A percentile compares a stretch with the other conserved stretches of the same genome.
Conservation (phyloP, 78 protist genomes). For the Dictyostelium brefeldianum region DNA sequence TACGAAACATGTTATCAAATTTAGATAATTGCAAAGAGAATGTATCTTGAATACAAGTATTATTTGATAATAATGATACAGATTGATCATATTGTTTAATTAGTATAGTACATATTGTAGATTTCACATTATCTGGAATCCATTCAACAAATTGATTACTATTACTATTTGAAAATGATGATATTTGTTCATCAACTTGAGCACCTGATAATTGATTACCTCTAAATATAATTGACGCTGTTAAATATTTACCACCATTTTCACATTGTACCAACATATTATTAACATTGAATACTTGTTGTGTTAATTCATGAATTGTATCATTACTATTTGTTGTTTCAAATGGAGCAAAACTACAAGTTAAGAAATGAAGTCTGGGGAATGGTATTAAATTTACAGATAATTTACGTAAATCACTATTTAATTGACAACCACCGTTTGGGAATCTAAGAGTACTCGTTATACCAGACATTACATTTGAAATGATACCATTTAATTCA, state of each 20-base stretch:
- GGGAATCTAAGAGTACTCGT: constrained; percentile 99
- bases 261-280: constrained; percentile 99
- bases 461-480: constrained; percentile 96
- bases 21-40: constrained; percentile 97
- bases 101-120: constrained; percentile 97
- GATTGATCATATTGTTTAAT: constrained; percentile 98
- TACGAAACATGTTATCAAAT: constrained; percentile 98
- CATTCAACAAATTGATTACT: constrained; percentile 98
- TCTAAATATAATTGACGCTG: constrained; percentile 97
- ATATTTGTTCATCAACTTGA: constrained; percentile 99
- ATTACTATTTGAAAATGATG: constrained; percentile 95
- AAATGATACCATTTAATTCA: constrained; percentile 98
- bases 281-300: constrained; percentile 98
- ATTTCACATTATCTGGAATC: constrained; percentile 99
- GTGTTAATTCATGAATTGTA: constrained; percentile 98
- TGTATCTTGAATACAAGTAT: constrained; percentile 98
- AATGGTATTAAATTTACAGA: constrained; percentile 99
- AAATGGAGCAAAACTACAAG: constrained; percentile 98
- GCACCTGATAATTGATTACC: constrained; percentile 96
- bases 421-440: constrained; percentile 95
- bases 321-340: constrained; percentile 91
- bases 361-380: constrained; percentile 99
- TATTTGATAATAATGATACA: constrained; percentile 98
- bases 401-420: constrained; percentile 98
- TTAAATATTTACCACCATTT: constrained; percentile 97